Percentiles rank a stretch among this genome's conserved stretches.
These are phyloP conservation scores for Periconia macrospinosa DNA, from an alignment of 2,329 filamentous ascomycete species.

Conservation along the genomic window DNA sequence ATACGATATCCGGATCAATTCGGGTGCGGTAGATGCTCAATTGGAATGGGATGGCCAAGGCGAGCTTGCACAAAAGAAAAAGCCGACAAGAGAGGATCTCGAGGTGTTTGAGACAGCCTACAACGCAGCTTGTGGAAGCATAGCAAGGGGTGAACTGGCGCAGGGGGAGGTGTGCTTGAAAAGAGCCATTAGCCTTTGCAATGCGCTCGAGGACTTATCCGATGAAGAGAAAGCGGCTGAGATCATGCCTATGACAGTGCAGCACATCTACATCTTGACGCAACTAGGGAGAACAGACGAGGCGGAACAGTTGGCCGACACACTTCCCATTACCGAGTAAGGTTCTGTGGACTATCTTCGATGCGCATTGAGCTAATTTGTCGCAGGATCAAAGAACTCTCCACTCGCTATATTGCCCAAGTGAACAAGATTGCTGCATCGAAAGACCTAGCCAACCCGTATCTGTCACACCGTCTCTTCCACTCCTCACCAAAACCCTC, in stretches of 20 bases:
- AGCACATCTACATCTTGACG: conserved; percentile 73
- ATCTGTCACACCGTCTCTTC: conserved; percentile 64
- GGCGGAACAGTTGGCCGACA: conserved; percentile 63
- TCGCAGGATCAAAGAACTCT: conserved; percentile 65
- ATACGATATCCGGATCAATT: conserved; percentile 76
- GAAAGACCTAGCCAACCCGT: conserved; percentile 62
- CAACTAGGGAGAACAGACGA: conserved; percentile 68
- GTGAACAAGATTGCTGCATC: conserved; percentile 63
- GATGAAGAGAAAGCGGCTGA: conserved; percentile 76
- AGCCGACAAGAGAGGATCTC: conserved; percentile 62
- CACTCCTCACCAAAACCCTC: conserved; percentile 56
- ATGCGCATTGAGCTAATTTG: conserved; percentile 1
- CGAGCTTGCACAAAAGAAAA: conserved; percentile 56
- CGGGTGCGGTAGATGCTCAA: conserved; percentile 72
- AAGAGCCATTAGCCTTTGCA: conserved; percentile 70
- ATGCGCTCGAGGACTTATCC: conserved; percentile 70
- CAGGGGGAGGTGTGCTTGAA: conserved; percentile 69
- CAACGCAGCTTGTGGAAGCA: conserved; percentile 74
- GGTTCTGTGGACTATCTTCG: conserved; percentile 21
- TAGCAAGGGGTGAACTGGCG: conserved; percentile 68
- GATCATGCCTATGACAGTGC: conserved; percentile 73
- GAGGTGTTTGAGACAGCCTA: conserved; percentile 82
- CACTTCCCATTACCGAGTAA: conserved; percentile 65
- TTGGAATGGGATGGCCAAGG: conserved; percentile 67
- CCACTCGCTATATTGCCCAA: conserved; percentile 66